Conservation (phyloP, 78 protist genomes). For the Dictyostelium capitatum region DNA sequence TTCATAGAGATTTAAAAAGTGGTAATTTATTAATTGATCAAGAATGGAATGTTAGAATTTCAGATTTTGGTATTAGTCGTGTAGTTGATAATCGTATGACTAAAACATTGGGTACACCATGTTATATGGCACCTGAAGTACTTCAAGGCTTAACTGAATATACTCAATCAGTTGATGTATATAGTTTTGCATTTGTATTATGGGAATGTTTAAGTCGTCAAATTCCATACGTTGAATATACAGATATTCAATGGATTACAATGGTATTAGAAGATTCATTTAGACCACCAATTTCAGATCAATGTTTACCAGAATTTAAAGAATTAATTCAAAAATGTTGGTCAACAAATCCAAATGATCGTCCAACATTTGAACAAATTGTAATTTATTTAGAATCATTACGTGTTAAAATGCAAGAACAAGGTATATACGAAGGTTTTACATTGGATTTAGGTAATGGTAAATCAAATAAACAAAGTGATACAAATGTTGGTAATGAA, state of each 20-base stretch:
- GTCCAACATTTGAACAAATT: slow-evolving; percentile 52
- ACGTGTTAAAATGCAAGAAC: not conserved
- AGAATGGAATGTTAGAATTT: slow-evolving; percentile 61
- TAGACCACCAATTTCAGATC: slow-evolving; percentile 46
- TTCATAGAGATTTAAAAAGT: slow-evolving; percentile 73
- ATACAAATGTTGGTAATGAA: not conserved
- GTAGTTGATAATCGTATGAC: slow-evolving; percentile 52
- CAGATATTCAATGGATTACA: slow-evolving; percentile 41
- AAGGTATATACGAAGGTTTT: slow-evolving; percentile 34
- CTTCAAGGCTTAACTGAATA: slow-evolving; percentile 41
- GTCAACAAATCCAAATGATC: not conserved
- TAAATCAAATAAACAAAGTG: not conserved
- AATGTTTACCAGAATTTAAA: slow-evolving; percentile 52
- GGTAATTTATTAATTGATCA: slow-evolving; percentile 64
- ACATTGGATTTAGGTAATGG: not conserved
- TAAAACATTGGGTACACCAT: slow-evolving; percentile 52
- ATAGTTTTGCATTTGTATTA: slow-evolving; percentile 37
- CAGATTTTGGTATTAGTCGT: slow-evolving; percentile 54
- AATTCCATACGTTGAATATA: slow-evolving; percentile 47
- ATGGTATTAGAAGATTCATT: slow-evolving; percentile 32
- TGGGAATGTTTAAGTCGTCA: slow-evolving; percentile 65
- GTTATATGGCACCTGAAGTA: slow-evolving; percentile 70
- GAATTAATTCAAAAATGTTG: slow-evolving; percentile 25
- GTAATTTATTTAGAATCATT: not conserved
- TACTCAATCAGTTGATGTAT: slow-evolving; percentile 56